Evolutionary conservation across 1,139 yeast species (phyloP).

Genomic region (Yamadazyma atmosphaerica): DNA sequence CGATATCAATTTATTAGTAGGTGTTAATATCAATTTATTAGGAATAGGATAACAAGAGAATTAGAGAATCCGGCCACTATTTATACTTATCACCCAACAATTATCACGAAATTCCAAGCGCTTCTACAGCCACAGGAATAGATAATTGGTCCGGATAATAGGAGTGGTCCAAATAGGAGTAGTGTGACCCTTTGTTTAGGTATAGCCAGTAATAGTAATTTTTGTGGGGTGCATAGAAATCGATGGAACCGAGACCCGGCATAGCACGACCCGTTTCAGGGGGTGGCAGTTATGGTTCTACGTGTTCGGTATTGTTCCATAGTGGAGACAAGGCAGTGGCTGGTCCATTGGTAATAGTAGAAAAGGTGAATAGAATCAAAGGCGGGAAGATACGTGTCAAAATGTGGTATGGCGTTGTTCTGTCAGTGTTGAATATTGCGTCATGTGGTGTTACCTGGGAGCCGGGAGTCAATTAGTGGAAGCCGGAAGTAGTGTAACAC

Average conservation of each 20-base stretch:
- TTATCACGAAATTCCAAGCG: no score
- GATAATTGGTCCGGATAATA: not conserved
- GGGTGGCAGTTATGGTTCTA: not conserved
- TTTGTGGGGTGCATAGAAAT: conserved; percentile 3
- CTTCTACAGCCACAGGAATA: no score
- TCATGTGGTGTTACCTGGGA: no score
- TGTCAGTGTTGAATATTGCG: no score
- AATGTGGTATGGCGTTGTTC: no score
- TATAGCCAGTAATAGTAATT: conserved; percentile 1
- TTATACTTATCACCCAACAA: not conserved
- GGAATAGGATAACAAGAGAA: not conserved
- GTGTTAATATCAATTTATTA: no score
- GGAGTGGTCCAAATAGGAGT: not conserved
- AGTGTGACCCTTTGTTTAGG: not conserved
- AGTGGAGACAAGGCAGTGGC: not conserved
- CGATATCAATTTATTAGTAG: no score
- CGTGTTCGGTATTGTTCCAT: not conserved
- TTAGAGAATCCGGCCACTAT: not conserved
- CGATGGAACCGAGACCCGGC: not conserved
- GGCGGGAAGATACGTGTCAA: no score
- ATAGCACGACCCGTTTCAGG: no score
- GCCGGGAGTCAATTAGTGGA: no score
- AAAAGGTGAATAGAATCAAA: no score
- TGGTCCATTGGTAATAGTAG: not conserved
- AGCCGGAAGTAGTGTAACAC: no score